Evolutionary conservation across 2,329 filamentous ascomycete species (phyloP).

Genomic region (Diaporthe sp.): DNA sequence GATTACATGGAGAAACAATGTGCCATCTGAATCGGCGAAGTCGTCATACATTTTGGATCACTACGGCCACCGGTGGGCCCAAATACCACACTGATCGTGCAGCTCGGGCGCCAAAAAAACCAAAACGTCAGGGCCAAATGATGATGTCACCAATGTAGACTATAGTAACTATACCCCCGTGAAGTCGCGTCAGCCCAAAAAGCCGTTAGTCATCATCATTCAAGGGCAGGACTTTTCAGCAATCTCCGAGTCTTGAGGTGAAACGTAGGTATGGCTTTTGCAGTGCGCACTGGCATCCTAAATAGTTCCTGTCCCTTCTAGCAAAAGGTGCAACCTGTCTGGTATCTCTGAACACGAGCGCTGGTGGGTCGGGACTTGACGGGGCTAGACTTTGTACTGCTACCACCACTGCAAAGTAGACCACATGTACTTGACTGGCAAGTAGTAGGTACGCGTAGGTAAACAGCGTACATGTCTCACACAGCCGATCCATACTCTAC

Average conservation of each 20-base stretch:
- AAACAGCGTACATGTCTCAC: too few relatives aligned
- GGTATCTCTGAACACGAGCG: too few relatives aligned
- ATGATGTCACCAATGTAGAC: slow-evolving; percentile 18
- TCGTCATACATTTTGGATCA: slow-evolving; percentile 8
- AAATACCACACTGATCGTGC: background rate
- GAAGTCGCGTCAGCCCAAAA: background rate
- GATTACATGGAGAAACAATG: background rate
- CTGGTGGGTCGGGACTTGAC: too few relatives aligned
- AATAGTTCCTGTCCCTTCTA: background rate
- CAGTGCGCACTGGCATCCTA: too few relatives aligned
- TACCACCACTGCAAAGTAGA: too few relatives aligned
- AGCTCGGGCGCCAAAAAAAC: background rate
- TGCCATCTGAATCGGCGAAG: background rate
- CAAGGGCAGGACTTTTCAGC: background rate
- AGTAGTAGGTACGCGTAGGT: too few relatives aligned
- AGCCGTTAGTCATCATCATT: background rate
- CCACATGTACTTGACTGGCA: too few relatives aligned
- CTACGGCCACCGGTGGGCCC: background rate
- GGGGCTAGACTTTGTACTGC: too few relatives aligned
- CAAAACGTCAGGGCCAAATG: background rate
- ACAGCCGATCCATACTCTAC: too few relatives aligned
- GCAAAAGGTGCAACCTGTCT: background rate
- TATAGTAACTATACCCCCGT: background rate
- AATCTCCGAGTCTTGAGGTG: background rate
- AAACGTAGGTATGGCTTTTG: background rate